A percentile compares a stretch with the other conserved stretches of the same genome.
Evolutionary conservation across 768 basidiomycete species (phyloP).

Genomic region (Phylloporus sp.): DNA sequence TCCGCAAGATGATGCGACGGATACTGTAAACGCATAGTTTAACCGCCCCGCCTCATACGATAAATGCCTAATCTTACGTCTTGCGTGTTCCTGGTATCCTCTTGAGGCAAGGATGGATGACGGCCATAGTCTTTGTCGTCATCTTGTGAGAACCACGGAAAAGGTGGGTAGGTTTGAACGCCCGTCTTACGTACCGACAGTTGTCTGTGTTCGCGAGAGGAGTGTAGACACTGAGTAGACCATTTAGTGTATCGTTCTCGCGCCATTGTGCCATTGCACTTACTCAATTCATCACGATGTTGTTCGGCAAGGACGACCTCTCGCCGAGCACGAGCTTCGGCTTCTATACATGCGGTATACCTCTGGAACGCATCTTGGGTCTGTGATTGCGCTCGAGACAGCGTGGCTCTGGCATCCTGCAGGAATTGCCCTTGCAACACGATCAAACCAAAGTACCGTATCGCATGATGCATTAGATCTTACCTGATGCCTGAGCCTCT

Average conservation of each 20-base stretch:
- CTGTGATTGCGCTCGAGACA: conserved; percentile 64
- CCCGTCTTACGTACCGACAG: conserved; percentile 28
- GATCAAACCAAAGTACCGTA: conserved; percentile 5
- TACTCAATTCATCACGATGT: conserved; percentile 58
- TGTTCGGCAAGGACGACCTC: conserved; percentile 62
- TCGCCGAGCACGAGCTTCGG: conserved; percentile 61
- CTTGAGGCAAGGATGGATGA: conserved; percentile 29
- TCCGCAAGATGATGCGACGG: conserved; percentile 32
- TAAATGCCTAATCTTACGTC: conserved; percentile 27
- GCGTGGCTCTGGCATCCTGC: conserved; percentile 53
- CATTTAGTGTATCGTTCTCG: conserved; percentile 18
- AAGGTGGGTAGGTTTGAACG: conserved; percentile 6
- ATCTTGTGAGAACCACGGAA: conserved; percentile 17
- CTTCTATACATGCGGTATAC: conserved; percentile 64
- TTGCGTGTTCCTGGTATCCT: conserved; percentile 28
- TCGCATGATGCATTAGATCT: conserved; percentile 19
- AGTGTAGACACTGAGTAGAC: conserved; percentile 28
- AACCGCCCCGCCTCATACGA: conserved; percentile 16
- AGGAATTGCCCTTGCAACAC: conserved; percentile 50
- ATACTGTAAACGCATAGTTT: conserved; percentile 23
- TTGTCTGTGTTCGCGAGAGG: conserved; percentile 34
- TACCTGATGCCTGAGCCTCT: conserved; percentile 59
- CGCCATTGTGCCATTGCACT: conserved; percentile 15
- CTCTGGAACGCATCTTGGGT: conserved; percentile 67
- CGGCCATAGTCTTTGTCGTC: conserved; percentile 30